phyloP scores from a whole-genome alignment of 805 yeast genomes.

The Barnettozyma vustinii region DNA sequence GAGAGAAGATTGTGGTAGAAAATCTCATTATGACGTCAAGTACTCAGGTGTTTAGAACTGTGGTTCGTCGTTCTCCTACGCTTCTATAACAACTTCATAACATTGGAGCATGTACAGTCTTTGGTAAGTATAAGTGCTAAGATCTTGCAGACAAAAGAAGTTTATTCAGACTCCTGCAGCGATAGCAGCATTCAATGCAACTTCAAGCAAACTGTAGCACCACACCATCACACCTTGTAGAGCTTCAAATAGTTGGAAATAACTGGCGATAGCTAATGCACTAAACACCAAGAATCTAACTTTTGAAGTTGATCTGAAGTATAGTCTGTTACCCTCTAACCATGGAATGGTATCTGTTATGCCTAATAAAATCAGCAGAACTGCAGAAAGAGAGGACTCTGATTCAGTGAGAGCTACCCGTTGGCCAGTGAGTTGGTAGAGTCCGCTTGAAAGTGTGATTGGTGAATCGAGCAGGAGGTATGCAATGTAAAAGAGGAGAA shows the following conservation, averaged over 20 bases:
- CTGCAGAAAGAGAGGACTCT: conserved; percentile 9
- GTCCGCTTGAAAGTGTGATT: neutral
- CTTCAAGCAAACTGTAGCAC: conserved; percentile 7
- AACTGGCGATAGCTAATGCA: conserved; percentile 5
- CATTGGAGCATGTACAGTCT: no score
- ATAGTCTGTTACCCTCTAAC: conserved; percentile 4
- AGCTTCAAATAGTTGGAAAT: conserved; percentile 5
- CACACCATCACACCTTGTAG: conserved; percentile 9
- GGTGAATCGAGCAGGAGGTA: conserved; percentile 6
- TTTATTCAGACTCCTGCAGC: neutral
- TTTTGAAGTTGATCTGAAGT: conserved; percentile 8
- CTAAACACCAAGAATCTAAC: conserved; percentile 6
- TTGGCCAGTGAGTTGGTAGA: conserved; percentile 7
- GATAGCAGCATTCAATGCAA: conserved; percentile 4
- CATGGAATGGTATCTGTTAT: conserved; percentile 6
- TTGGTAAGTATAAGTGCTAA: no score
- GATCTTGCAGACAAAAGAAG: no score
- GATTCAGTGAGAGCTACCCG: conserved; percentile 7
- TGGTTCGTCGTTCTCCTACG: no score
- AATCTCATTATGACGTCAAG: no score
- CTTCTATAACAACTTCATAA: neutral
- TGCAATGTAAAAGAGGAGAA: neutral
- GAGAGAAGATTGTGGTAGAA: no score
- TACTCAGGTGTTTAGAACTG: no score
- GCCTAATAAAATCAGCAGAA: conserved; percentile 4